These are phyloP conservation scores for Termitomyces sp. DNA, from an alignment of 768 basidiomycete genomes.

Conservation along the genomic window DNA sequence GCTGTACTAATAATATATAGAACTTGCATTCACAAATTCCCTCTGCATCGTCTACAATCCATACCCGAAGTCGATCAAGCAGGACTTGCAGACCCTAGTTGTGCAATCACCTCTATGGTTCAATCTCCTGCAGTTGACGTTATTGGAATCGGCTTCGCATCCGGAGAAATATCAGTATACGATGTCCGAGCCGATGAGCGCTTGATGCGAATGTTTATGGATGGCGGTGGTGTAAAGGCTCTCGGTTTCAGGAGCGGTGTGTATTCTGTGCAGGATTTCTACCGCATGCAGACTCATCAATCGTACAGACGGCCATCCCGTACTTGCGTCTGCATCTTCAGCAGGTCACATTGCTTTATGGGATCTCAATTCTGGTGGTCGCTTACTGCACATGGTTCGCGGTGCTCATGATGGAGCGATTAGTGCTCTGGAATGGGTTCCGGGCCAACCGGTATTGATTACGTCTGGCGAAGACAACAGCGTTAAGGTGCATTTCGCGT, in stretches of 20 bases:
- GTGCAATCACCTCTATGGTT: slow-evolving; percentile 68
- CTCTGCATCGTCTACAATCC: slow-evolving; percentile 45
- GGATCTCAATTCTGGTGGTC: slow-evolving; percentile 83
- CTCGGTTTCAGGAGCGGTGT: slow-evolving; percentile 84
- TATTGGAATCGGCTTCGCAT: slow-evolving; percentile 85
- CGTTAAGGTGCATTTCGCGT: slow-evolving; percentile 60
- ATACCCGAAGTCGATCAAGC: slow-evolving; percentile 15
- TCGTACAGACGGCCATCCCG: slow-evolving; percentile 71
- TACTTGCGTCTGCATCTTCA: slow-evolving; percentile 84
- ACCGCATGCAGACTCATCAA: slow-evolving; percentile 1
- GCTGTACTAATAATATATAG: slow-evolving; percentile 30
- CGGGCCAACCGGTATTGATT: slow-evolving; percentile 86
- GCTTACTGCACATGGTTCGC: slow-evolving; percentile 76
- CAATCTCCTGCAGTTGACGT: slow-evolving; percentile 97
- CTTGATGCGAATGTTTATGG: slow-evolving; percentile 86
- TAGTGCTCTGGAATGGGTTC: slow-evolving; percentile 83
- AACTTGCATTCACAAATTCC: slow-evolving; percentile 78
- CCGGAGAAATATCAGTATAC: slow-evolving; percentile 83
- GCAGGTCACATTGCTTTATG: slow-evolving; percentile 88
- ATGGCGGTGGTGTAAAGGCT: slow-evolving; percentile 71
- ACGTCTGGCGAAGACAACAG: slow-evolving; percentile 93
- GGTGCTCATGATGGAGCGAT: slow-evolving; percentile 89
- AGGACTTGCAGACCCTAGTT: slow-evolving; percentile 19
- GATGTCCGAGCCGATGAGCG: slow-evolving; percentile 89
- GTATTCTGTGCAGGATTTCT: background rate